Percentiles rank a stretch among this genome's conserved stretches.
Conservation (phyloP, 2,329 filamentous ascomycete species). For the Fusarium phyllophilum region DNA sequence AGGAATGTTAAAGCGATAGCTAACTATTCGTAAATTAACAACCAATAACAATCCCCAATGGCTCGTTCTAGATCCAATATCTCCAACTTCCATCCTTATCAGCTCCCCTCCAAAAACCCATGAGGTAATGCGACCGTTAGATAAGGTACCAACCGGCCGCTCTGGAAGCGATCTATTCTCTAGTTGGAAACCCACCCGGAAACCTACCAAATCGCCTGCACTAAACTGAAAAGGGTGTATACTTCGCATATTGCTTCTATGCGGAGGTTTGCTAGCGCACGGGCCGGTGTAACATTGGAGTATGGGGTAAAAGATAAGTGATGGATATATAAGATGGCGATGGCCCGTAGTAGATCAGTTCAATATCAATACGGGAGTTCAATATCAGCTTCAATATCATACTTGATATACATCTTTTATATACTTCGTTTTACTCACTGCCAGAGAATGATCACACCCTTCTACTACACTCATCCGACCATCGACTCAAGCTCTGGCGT, state of each 20-base stretch:
- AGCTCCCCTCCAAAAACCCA: background rate
- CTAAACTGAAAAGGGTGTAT: slow-evolving; percentile 32
- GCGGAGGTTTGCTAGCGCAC: slow-evolving; percentile 13
- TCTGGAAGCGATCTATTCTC: slow-evolving; percentile 2
- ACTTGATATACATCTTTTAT: background rate
- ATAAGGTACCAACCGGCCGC: slow-evolving; percentile 4
- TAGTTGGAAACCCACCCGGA: slow-evolving; percentile 7
- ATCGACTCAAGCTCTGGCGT: slow-evolving; percentile 36
- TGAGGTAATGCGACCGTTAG: slow-evolving; percentile 6
- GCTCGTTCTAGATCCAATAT: background rate
- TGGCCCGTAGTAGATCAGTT: background rate
- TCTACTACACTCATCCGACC: slow-evolving; percentile 1
- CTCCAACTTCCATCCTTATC: slow-evolving; percentile 3
- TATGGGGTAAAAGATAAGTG: slow-evolving; percentile 29
- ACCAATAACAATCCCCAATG: background rate
- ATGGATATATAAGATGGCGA: slow-evolving; percentile 20
- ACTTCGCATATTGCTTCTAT: slow-evolving; percentile 20
- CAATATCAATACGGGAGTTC: background rate
- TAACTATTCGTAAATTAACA: background rate
- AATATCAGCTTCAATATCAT: background rate
- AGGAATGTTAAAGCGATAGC: background rate
- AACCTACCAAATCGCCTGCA: background rate
- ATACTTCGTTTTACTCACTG: background rate
- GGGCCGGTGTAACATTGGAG: background rate
- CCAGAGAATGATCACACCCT: slow-evolving; percentile 37